These are phyloP conservation scores for Diaporthe australafricana DNA, from an alignment of 2,329 filamentous ascomycete species.

Conservation along the genomic window DNA sequence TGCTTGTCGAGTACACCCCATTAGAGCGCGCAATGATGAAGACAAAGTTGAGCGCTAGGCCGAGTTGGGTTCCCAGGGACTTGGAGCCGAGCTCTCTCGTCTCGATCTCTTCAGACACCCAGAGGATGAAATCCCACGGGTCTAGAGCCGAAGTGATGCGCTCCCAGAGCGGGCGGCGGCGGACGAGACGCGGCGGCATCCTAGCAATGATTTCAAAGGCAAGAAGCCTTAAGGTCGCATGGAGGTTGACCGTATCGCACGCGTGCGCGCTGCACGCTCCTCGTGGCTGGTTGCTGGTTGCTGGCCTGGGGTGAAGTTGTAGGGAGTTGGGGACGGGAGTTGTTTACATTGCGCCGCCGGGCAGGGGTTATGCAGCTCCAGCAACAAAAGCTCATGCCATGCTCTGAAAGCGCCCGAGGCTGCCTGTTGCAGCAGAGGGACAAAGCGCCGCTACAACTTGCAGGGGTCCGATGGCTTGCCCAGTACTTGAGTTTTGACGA, in stretches of 20 bases:
- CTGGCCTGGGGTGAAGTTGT: neutral
- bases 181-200: conserved; percentile 80
- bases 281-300: conserved; percentile 1
- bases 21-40: conserved; percentile 89
- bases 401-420: too few species aligned
- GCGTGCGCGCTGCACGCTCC: neutral
- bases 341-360: conserved; percentile 31
- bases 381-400: too few species aligned
- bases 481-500: too few species aligned
- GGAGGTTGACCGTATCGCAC: conserved; percentile 6
- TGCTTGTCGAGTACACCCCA: conserved; percentile 61
- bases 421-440: too few species aligned
- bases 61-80: conserved; percentile 79
- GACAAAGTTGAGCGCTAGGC: conserved; percentile 79
- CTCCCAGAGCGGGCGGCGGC: conserved; percentile 81
- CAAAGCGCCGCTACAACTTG: too few species aligned
- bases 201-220: conserved; percentile 11
- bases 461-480: too few species aligned
- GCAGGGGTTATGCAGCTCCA: too few species aligned
- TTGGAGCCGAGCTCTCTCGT: conserved; percentile 91
- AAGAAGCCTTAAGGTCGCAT: conserved; percentile 6
- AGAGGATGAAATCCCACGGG: conserved; percentile 89
- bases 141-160: conserved; percentile 85
- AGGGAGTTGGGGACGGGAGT: neutral
- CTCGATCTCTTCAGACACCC: conserved; percentile 92